A percentile compares a stretch with the other conserved stretches of the same genome.
phyloP scores from a whole-genome alignment of 805 yeast genomes.

The Scheffersomyces lignosus region DNA sequence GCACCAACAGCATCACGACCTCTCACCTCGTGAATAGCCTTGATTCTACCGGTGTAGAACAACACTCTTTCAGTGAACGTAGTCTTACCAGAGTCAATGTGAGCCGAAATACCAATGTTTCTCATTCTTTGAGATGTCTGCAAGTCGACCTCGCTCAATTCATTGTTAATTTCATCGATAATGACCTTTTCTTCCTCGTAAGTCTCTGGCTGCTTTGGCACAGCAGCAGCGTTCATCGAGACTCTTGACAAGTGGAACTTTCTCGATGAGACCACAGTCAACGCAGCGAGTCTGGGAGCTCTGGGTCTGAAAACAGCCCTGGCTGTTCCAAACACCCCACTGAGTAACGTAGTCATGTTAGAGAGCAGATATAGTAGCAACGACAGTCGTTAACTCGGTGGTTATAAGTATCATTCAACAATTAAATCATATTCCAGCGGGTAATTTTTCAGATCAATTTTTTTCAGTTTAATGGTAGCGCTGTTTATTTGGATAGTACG shows the following conservation, averaged over 20 bases:
- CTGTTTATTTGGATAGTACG: too few relatives aligned
- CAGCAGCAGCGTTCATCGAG: constrained; percentile 1
- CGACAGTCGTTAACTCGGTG: too few relatives aligned
- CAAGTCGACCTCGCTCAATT: constrained; percentile 53
- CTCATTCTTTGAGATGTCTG: constrained; percentile 61
- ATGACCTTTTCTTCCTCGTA: constrained; percentile 75
- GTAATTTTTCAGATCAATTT: too few relatives aligned
- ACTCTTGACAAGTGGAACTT: constrained; percentile 1
- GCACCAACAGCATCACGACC: constrained; percentile 99
- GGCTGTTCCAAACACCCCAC: too few relatives aligned
- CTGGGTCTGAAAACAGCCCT: too few relatives aligned
- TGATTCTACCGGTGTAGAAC: constrained; percentile 94
- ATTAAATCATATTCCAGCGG: too few relatives aligned
- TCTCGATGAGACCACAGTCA: too few relatives aligned
- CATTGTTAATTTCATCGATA: constrained; percentile 55
- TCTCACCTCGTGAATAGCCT: constrained; percentile 94
- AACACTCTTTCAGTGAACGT: constrained; percentile 97
- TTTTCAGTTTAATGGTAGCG: too few relatives aligned
- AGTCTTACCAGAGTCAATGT: constrained; percentile 97
- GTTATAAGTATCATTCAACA: too few relatives aligned
- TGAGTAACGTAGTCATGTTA: too few relatives aligned
- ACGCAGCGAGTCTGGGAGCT: too few relatives aligned
- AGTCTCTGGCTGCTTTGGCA: constrained; percentile 31
- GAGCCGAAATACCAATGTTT: constrained; percentile 97
- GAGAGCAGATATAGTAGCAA: too few relatives aligned